Conservation (phyloP, 768 basidiomycete species). For the Rhizopogon vulgaris region DNA sequence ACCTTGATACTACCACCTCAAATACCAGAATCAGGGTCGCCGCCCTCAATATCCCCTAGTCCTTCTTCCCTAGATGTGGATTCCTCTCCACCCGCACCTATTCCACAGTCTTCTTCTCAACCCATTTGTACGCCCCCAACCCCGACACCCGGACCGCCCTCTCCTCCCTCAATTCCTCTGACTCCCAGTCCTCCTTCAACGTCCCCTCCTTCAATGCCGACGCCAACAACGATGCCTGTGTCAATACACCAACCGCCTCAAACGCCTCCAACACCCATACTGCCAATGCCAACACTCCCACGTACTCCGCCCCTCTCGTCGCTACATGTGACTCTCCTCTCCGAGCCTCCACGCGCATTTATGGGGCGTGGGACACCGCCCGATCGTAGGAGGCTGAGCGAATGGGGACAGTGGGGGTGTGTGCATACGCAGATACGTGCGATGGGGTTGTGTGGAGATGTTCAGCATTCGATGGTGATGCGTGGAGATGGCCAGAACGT, state of each 20-base stretch:
- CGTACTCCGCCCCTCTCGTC: slow-evolving; percentile 17
- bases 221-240: not conserved
- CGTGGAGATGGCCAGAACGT: no score
- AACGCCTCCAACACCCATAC: not conserved
- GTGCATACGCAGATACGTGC: not conserved
- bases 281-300: slow-evolving; percentile 12
- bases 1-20: no score
- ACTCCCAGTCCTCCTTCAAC: not conserved
- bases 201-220: not conserved
- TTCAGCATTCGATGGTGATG: no score
- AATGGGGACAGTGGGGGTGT: slow-evolving; percentile 20
- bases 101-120: no score
- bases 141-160: not conserved
- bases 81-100: no score
- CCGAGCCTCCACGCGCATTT: slow-evolving; percentile 27
- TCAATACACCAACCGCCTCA: not conserved
- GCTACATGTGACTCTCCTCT: slow-evolving; percentile 24
- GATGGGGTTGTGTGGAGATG: no score
- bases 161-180: not conserved
- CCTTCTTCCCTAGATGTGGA: no score
- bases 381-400: slow-evolving; percentile 21
- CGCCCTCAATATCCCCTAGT: no score
- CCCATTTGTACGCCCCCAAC: not conserved
- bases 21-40: no score
- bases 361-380: slow-evolving; percentile 30